These are phyloP conservation scores for Morella rubra DNA, from an alignment of 306 rosid genomes.

Conservation along the genomic window DNA sequence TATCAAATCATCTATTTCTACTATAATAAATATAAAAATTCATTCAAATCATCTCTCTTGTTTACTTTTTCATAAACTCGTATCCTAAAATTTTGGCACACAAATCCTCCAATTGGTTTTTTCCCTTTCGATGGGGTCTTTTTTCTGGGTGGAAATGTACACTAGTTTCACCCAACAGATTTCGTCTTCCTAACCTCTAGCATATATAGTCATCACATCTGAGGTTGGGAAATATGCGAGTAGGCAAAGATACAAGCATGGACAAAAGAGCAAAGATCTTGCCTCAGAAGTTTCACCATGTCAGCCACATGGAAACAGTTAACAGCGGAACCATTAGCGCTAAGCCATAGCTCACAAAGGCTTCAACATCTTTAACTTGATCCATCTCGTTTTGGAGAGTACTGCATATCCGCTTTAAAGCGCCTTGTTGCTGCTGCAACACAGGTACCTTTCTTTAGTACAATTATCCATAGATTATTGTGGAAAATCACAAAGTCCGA, in stretches of 20 bases:
- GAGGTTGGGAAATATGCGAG: background rate
- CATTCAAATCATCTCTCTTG: too few relatives aligned
- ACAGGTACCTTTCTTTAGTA: conserved; percentile 24
- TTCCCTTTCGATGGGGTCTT: too few relatives aligned
- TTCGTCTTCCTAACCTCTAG: background rate
- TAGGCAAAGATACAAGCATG: background rate
- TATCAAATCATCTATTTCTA: too few relatives aligned
- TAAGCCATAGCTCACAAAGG: conserved; percentile 68
- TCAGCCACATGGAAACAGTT: conserved; percentile 58
- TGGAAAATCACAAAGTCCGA: background rate
- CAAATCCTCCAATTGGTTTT: too few relatives aligned
- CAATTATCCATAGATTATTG: conserved; percentile 9
- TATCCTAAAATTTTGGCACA: too few relatives aligned
- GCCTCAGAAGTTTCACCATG: conserved; percentile 28
- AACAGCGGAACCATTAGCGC: conserved; percentile 60
- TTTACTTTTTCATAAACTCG: too few relatives aligned
- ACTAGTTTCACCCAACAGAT: too few relatives aligned
- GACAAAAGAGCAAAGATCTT: background rate
- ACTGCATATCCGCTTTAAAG: conserved; percentile 43
- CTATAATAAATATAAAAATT: too few relatives aligned
- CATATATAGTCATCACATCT: background rate
- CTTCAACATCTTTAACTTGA: conserved; percentile 50
- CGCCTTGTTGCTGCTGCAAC: conserved; percentile 50
- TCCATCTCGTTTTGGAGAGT: conserved; percentile 36
- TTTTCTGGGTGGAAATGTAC: too few relatives aligned